phyloP scores from a whole-genome alignment of 2,329 filamentous ascomycete genomes.

The Fusarium haematococcum region DNA sequence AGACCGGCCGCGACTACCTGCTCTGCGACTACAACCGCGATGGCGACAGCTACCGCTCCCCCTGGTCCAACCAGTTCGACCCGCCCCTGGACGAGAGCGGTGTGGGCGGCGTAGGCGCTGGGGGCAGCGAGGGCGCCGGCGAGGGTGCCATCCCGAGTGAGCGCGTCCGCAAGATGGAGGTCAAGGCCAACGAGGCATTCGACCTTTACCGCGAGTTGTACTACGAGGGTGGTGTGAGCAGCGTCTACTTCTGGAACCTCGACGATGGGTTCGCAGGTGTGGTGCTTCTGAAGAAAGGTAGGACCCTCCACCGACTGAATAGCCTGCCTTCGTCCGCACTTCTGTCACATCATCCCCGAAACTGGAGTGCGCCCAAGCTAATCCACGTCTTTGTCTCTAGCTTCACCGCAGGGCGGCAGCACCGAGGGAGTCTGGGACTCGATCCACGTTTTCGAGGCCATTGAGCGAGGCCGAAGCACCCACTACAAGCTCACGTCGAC shows the following conservation, averaged over 20 bases:
- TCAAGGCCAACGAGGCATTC: slow-evolving; percentile 94
- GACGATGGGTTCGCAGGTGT: slow-evolving; percentile 98
- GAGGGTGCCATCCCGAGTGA: slow-evolving; percentile 92
- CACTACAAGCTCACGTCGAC: slow-evolving; percentile 99
- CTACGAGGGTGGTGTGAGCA: slow-evolving; percentile 95
- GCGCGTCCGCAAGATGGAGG: slow-evolving; percentile 90
- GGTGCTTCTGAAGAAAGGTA: slow-evolving; percentile 94
- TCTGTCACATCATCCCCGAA: neutral
- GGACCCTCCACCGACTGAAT: neutral
- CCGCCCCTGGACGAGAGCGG: slow-evolving; percentile 81
- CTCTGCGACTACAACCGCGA: slow-evolving; percentile 99
- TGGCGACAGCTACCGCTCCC: slow-evolving; percentile 95
- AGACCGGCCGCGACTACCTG: slow-evolving; percentile 93
- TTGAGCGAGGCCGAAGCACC: slow-evolving; percentile 88
- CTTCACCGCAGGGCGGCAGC: slow-evolving; percentile 72
- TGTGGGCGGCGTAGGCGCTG: slow-evolving; percentile 62
- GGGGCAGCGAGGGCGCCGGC: slow-evolving; percentile 69
- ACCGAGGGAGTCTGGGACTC: slow-evolving; percentile 93
- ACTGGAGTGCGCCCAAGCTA: slow-evolving; percentile 3
- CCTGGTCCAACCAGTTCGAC: slow-evolving; percentile 99
- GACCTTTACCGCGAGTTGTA: slow-evolving; percentile 97
- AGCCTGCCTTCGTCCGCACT: neutral
- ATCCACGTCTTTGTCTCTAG: slow-evolving; percentile 54
- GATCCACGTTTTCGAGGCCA: slow-evolving; percentile 98
- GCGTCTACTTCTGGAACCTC: slow-evolving; percentile 98